Conservation (phyloP, 2,329 filamentous ascomycete species). For the Lasiodiplodia citricola region DNA sequence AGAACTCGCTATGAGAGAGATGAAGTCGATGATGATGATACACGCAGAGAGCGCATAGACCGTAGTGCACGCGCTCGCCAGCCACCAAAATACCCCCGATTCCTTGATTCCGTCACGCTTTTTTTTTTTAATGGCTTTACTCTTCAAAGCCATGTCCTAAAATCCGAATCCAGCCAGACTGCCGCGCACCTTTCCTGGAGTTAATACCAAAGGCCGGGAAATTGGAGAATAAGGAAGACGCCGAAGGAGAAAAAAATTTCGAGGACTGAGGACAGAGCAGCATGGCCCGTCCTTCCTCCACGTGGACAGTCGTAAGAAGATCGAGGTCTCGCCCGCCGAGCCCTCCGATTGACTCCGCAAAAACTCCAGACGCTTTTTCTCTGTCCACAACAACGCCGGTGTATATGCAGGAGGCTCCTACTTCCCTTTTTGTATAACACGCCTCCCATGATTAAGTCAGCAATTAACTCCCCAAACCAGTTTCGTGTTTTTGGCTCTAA, state of each 20-base stretch:
- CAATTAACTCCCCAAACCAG: slow-evolving; percentile 5
- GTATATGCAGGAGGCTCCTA: slow-evolving; percentile 19
- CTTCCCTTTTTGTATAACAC: slow-evolving; percentile 5
- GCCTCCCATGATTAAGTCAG: slow-evolving; percentile 18
- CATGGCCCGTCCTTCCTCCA: not conserved
- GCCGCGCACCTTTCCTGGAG: not conserved
- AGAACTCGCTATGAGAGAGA: slow-evolving; percentile 14
- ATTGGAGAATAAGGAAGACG: not conserved
- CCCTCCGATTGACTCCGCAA: slow-evolving; percentile 5
- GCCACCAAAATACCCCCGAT: not conserved
- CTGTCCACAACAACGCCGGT: slow-evolving; percentile 19
- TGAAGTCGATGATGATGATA: slow-evolving; percentile 16
- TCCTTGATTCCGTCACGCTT: slow-evolving; percentile 8
- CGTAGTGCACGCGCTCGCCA: not conserved
- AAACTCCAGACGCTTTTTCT: slow-evolving; percentile 24
- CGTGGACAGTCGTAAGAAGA: slow-evolving; percentile 1
- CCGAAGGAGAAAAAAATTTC: not conserved
- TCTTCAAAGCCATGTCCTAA: not conserved
- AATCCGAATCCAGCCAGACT: not conserved
- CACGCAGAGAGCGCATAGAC: not conserved
- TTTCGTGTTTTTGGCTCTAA: not conserved
- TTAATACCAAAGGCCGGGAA: not conserved
- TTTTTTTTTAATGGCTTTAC: slow-evolving; percentile 1
- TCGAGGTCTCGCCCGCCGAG: not conserved
- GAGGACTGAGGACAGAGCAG: not conserved